phyloP scores from a whole-genome alignment of 371 early-diverging fungal genomes.

The Mortierella sp. region DNA sequence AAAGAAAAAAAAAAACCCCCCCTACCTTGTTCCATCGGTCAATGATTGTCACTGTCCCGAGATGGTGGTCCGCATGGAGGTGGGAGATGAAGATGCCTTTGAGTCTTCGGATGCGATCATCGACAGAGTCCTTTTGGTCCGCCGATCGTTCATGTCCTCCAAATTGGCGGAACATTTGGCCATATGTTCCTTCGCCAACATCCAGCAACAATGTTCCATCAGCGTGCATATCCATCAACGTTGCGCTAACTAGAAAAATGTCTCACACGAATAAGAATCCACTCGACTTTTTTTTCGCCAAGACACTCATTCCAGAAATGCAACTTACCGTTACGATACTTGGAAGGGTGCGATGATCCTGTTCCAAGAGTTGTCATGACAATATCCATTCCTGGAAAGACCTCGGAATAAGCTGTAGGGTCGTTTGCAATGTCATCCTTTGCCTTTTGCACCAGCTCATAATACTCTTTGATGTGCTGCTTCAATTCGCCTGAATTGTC shows the following conservation, averaged over 20 bases:
- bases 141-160: constrained; percentile 56
- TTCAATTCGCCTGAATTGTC: neutral
- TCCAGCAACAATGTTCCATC: constrained; percentile 87
- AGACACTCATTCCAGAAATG: neutral
- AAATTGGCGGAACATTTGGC: constrained; percentile 89
- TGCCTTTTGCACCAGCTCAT: constrained; percentile 46
- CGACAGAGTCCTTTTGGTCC: constrained; percentile 36
- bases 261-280: neutral
- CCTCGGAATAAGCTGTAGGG: neutral
- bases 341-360: constrained; percentile 96
- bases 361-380: constrained; percentile 90
- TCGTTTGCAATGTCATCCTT: constrained; percentile 50
- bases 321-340: constrained; percentile 91
- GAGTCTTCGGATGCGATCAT: constrained; percentile 63
- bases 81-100: constrained; percentile 94
- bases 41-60: constrained; percentile 88
- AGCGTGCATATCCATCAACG: constrained; percentile 72
- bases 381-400: constrained; percentile 63
- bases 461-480: constrained; percentile 44
- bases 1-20: neutral
- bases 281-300: no score
- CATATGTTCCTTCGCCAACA: constrained; percentile 97
- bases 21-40: constrained; percentile 69
- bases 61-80: constrained; percentile 99
- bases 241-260: constrained; percentile 78